phyloP scores from a whole-genome alignment of 1,284 basidiomycete genomes.

The Fomes fomentarius region DNA sequence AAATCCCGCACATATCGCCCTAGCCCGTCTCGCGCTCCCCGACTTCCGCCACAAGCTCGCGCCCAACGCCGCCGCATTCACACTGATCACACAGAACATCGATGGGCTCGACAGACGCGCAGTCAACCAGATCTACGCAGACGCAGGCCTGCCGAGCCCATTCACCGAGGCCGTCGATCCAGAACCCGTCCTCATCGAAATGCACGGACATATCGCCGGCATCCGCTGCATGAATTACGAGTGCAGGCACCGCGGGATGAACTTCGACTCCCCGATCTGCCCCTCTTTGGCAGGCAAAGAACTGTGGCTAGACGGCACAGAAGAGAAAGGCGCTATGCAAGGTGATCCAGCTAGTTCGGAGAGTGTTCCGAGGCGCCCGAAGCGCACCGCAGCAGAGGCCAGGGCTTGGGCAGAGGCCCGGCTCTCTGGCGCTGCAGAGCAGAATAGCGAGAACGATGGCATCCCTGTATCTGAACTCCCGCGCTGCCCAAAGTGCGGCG shows the following conservation, averaged over 20 bases:
- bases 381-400: slow-evolving; percentile 8
- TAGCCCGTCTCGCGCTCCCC: slow-evolving; percentile 50
- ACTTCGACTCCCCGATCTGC: slow-evolving; percentile 52
- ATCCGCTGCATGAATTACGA: slow-evolving; percentile 45
- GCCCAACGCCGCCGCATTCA: too few species aligned
- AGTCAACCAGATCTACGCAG: not conserved
- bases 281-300: slow-evolving; percentile 53
- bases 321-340: not conserved
- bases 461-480: slow-evolving; percentile 53
- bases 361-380: too few species aligned
- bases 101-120: not conserved
- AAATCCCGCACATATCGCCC: slow-evolving; percentile 54
- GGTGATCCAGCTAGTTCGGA: too few species aligned
- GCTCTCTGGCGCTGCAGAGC: not conserved
- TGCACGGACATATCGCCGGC: slow-evolving; percentile 63
- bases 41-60: slow-evolving; percentile 39
- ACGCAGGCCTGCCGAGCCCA: not conserved
- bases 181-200: slow-evolving; percentile 49
- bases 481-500: slow-evolving; percentile 52
- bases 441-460: slow-evolving; percentile 39
- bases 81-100: not conserved
- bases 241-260: slow-evolving; percentile 46
- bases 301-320: slow-evolving; percentile 36
- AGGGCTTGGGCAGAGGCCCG: slow-evolving; percentile 16
- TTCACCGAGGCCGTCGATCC: too few species aligned